These are phyloP conservation scores for Starmerella geochares DNA, from an alignment of 805 yeast genomes.

Conservation along the genomic window DNA sequence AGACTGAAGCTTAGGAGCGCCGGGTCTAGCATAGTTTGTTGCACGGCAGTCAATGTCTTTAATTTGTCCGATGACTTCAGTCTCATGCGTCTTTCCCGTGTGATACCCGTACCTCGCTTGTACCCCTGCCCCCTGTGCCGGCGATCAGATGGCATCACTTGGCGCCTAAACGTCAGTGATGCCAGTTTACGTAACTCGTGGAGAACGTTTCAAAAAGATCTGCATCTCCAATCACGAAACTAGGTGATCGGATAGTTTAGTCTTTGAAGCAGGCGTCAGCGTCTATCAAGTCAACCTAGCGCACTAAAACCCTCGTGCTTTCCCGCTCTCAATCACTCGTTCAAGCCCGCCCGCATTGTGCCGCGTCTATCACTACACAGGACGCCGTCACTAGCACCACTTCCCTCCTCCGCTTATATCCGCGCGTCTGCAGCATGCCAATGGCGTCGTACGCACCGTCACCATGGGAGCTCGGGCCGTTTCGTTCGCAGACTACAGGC, in stretches of 20 bases:
- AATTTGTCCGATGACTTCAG: background rate
- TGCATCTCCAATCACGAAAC: slow-evolving; percentile 2
- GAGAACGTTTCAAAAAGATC: slow-evolving; percentile 5
- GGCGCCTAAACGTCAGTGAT: slow-evolving; percentile 2
- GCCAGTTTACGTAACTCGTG: slow-evolving; percentile 2
- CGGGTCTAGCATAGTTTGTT: too few species aligned
- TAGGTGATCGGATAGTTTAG: background rate
- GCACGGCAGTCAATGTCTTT: too few species aligned
- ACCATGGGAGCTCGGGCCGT: slow-evolving; percentile 7
- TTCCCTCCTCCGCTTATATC: background rate
- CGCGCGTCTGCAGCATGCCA: slow-evolving; percentile 7
- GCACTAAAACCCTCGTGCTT: background rate
- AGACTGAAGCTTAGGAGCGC: too few species aligned
- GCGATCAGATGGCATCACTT: slow-evolving; percentile 6
- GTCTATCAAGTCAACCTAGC: background rate
- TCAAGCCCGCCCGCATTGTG: background rate
- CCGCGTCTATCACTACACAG: background rate
- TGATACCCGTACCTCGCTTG: background rate
- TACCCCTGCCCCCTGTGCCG: background rate
- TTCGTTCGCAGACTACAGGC: slow-evolving; percentile 3
- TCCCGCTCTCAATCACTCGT: background rate
- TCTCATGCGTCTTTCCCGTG: background rate
- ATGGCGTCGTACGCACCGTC: slow-evolving; percentile 7
- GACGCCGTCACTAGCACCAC: background rate
- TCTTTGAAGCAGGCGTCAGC: background rate